phyloP scores from a whole-genome alignment of 225 moss, liverwort and hornwort genomes.

The Takakia lepidozioides region DNA sequence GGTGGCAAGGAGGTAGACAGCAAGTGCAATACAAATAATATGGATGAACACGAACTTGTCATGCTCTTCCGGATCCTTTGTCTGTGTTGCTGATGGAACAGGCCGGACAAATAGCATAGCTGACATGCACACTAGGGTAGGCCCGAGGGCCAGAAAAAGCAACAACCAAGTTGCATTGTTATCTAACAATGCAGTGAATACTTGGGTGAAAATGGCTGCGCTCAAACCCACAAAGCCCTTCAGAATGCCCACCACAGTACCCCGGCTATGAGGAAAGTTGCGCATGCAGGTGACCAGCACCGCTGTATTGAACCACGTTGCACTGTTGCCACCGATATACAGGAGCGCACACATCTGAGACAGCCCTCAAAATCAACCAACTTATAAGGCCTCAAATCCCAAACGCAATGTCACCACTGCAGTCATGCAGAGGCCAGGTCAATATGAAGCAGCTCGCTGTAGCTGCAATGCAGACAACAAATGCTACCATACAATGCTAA shows the following conservation, averaged over 20 bases:
- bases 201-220: slow-evolving; percentile 69
- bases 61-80: slow-evolving; percentile 49
- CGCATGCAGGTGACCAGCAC: slow-evolving; percentile 78
- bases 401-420: too few species aligned
- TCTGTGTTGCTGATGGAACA: slow-evolving; percentile 20
- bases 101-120: slow-evolving; percentile 78
- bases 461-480: too few species aligned
- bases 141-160: slow-evolving; percentile 58
- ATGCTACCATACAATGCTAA: too few species aligned
- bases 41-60: slow-evolving; percentile 58
- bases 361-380: too few species aligned
- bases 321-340: slow-evolving; percentile 53
- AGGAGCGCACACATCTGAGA: slow-evolving; percentile 33
- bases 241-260: slow-evolving; percentile 78
- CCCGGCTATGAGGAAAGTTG: slow-evolving; percentile 77
- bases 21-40: slow-evolving; percentile 62
- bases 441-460: too few species aligned
- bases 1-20: slow-evolving; percentile 45
- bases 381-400: too few species aligned
- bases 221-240: slow-evolving; percentile 92
- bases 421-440: too few species aligned
- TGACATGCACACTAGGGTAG: slow-evolving; percentile 40
- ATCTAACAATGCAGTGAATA: slow-evolving; percentile 42
- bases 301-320: slow-evolving; percentile 82
- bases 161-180: slow-evolving; percentile 38